Evolutionary conservation across 345 rosid genomes (phyloP).

Genomic region (Populus alba): DNA sequence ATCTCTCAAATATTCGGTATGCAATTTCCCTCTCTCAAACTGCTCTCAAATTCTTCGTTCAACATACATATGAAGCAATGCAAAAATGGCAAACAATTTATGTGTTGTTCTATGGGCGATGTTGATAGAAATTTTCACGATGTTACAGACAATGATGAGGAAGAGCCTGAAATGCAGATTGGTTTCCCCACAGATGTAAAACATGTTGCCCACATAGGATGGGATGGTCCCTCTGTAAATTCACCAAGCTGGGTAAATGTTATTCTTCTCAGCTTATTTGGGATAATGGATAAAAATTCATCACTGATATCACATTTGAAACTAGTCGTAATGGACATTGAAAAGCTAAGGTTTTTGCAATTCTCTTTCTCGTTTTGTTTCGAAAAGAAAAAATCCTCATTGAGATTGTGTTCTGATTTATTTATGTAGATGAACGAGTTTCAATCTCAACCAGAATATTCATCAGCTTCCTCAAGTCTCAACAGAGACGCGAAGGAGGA

Average conservation of each 20-base stretch:
- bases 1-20: constrained; percentile 78
- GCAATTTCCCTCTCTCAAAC: background rate
- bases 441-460: constrained; percentile 26
- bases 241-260: constrained; percentile 24
- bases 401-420: background rate
- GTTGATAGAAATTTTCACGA: background rate
- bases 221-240: constrained; percentile 45
- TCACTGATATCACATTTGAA: background rate
- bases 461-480: constrained; percentile 30
- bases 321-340: background rate
- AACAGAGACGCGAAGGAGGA: constrained; percentile 36
- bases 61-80: background rate
- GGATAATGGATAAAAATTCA: background rate
- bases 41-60: background rate
- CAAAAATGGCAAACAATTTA: too few species aligned
- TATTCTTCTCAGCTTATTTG: background rate
- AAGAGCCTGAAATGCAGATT: constrained; percentile 76
- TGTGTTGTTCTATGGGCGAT: background rate
- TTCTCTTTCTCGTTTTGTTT: background rate
- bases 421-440: constrained; percentile 62
- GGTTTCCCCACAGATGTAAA: constrained; percentile 90
- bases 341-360: background rate
- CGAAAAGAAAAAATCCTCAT: background rate
- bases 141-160: constrained; percentile 55
- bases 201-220: constrained; percentile 93